Base-by-base conservation (phyloP, 352 stramenopile genomes). In the Saprolegnia parasitica region DNA sequence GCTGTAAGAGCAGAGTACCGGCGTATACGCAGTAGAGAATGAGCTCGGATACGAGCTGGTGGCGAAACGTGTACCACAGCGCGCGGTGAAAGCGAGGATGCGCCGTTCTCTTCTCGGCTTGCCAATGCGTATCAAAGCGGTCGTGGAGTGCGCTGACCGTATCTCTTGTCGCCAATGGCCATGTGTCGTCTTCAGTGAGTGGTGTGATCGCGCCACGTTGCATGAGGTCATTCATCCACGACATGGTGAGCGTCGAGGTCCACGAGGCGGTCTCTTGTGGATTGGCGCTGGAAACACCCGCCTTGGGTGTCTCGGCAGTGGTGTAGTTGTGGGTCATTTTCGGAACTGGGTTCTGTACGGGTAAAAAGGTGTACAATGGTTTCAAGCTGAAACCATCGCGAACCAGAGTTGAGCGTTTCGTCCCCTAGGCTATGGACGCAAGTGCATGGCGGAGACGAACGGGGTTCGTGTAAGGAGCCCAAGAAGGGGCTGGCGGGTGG, bases 211-310 rank as follows among this genome's bases (percentile, higher is more conserved):
- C 78, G 0, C 78, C 81, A 5, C 68, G 67, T 32, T 26, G 21
- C 4, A 89, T 73, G 37, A 89, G 57, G 35, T 74, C 74, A 40
- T 82, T 74, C 29, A 89, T 47, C 81, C 81, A 89, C 75, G 73
- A 85, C 26, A 89, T 74, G 21, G 77, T 83, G 35, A 78, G 73
- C 56, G 79, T 62, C 20, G 77, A 81, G 40, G 87, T 42, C 58
- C 75, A 70, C 16, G 74, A 76, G 35, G 73, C 74, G 6, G 68
- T 68, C 54, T 83, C 76, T 0, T 82, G 65, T 8, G 77, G 78
- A 56, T 65, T 83, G 21, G 73, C n/a, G 16, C 75, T 56, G 35
- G 39, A 8, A 8, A 16, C 39, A 15, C 39, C 39, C 8, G 39
- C 39, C 39, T 46, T 46, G 8, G 39, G 39, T 15, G 39, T 46